phyloP scores from a whole-genome alignment of 495 filamentous ascomycete genomes.

The Tuber indicum region DNA sequence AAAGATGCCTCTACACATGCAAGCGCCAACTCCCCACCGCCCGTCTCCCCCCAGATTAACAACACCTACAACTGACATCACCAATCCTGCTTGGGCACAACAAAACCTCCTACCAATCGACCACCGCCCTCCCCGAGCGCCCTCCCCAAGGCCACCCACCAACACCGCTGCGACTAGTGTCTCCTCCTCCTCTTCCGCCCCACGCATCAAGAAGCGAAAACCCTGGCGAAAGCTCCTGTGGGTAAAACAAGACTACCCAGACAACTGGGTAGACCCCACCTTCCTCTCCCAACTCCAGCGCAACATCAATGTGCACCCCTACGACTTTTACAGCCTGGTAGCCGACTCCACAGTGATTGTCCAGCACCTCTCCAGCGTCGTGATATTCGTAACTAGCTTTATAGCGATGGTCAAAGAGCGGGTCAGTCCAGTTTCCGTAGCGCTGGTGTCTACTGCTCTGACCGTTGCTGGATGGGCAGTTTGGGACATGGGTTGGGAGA shows the following conservation, averaged over 20 bases:
- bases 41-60: slow-evolving; percentile 24
- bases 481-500: slow-evolving; percentile 81
- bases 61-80: slow-evolving; percentile 15
- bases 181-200: neutral
- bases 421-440: slow-evolving; percentile 77
- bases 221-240: slow-evolving; percentile 92
- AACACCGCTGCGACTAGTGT: neutral
- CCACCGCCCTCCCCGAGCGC: neutral
- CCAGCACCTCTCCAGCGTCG: slow-evolving; percentile 89
- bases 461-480: slow-evolving; percentile 84
- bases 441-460: slow-evolving; percentile 70
- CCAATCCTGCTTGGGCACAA: neutral
- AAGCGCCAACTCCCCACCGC: slow-evolving; percentile 21
- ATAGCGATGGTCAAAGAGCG: slow-evolving; percentile 79
- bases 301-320: slow-evolving; percentile 87
- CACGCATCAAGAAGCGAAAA: slow-evolving; percentile 23
- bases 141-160: neutral
- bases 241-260: slow-evolving; percentile 96
- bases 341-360: slow-evolving; percentile 94
- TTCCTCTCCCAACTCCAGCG: slow-evolving; percentile 94
- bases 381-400: slow-evolving; percentile 91
- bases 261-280: slow-evolving; percentile 97
- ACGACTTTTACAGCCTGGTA: slow-evolving; percentile 96
- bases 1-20: slow-evolving; percentile 23
- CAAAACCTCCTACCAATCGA: neutral